phyloP scores from a whole-genome alignment of 768 basidiomycete species.

The Suillus clintonianus region DNA sequence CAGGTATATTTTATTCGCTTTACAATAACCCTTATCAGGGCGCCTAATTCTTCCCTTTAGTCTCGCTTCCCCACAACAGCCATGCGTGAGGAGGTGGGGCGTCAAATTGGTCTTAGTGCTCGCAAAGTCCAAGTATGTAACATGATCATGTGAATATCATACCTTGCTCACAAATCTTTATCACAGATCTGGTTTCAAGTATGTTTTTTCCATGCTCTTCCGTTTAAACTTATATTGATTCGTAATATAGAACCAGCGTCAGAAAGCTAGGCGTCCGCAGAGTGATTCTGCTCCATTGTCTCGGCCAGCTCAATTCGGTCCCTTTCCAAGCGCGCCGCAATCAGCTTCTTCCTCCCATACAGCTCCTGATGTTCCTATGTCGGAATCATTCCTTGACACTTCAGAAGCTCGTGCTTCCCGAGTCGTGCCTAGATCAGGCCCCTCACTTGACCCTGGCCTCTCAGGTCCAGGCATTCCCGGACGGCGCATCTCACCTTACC shows the following conservation, averaged over 20 bases:
- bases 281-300: constrained; percentile 54
- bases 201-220: constrained; percentile 7
- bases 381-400: constrained; percentile 8
- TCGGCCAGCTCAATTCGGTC: constrained; percentile 62
- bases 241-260: constrained; percentile 73
- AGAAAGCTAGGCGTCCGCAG: constrained; percentile 80
- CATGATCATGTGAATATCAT: constrained; percentile 2
- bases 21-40: neutral
- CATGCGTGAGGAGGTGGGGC: constrained; percentile 85
- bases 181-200: constrained; percentile 90
- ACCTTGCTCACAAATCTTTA: constrained; percentile 12
- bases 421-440: constrained; percentile 14
- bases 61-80: constrained; percentile 89
- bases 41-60: constrained; percentile 36
- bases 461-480: constrained; percentile 60
- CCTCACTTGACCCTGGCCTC: constrained; percentile 40
- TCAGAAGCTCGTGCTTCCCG: constrained; percentile 16
- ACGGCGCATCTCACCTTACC: constrained; percentile 22
- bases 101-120: constrained; percentile 84
- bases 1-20: constrained; percentile 52
- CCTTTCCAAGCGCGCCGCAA: constrained; percentile 52
- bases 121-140: constrained; percentile 83
- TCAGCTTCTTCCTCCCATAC: constrained; percentile 27
- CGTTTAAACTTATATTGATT: constrained; percentile 10
- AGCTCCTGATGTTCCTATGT: constrained; percentile 7